These are phyloP conservation scores for Oryza punctata DNA, from an alignment of 176 grass and related monocot species.

Conservation along the genomic window DNA sequence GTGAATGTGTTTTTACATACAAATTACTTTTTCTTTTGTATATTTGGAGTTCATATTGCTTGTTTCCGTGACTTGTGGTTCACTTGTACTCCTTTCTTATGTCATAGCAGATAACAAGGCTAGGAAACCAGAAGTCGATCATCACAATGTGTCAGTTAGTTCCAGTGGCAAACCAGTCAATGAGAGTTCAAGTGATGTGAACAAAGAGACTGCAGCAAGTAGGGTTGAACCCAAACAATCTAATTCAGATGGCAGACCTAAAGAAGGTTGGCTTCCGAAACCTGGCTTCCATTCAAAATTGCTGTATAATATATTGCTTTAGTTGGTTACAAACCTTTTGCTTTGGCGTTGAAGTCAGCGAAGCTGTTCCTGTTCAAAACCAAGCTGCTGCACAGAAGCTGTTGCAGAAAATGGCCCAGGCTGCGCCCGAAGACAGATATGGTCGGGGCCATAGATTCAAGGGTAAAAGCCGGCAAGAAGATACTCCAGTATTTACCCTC, in stretches of 20 bases:
- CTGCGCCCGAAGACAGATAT: slow-evolving; percentile 47
- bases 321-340: not conserved
- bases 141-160: slow-evolving; percentile 27
- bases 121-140: slow-evolving; percentile 43
- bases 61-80: slow-evolving; percentile 4
- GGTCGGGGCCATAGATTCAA: slow-evolving; percentile 54
- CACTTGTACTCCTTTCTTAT: slow-evolving; percentile 21
- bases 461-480: slow-evolving; percentile 69
- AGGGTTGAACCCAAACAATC: slow-evolving; percentile 47
- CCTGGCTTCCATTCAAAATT: not conserved
- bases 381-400: slow-evolving; percentile 92
- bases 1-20: not conserved
- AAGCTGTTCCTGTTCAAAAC: slow-evolving; percentile 94
- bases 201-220: slow-evolving; percentile 32
- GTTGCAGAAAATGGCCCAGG: slow-evolving; percentile 79
- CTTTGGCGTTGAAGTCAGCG: slow-evolving; percentile 54
- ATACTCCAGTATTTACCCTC: slow-evolving; percentile 77
- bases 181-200: slow-evolving; percentile 37
- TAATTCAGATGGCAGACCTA: slow-evolving; percentile 68
- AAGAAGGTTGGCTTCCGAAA: slow-evolving; percentile 63
- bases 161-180: slow-evolving; percentile 32
- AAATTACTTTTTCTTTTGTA: not conserved
- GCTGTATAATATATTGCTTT: not conserved
- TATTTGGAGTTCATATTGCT: slow-evolving; percentile 4
- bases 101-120: slow-evolving; percentile 44